Base-by-base conservation (phyloP, 768 basidiomycete genomes). In the Boletellus sp. region DNA sequence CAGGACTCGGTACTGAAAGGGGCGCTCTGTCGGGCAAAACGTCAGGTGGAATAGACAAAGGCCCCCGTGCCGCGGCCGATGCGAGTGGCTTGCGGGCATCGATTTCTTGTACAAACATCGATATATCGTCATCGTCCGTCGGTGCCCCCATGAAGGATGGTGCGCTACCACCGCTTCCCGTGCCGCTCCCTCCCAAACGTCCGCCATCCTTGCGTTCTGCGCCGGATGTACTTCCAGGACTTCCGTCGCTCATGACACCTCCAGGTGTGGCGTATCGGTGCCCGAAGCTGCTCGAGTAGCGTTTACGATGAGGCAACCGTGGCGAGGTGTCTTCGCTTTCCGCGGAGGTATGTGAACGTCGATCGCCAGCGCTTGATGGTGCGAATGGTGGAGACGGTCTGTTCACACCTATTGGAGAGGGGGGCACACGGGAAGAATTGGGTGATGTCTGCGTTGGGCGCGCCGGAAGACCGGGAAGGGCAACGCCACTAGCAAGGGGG, bases 201-300 rank as follows among this genome's bases (percentile, higher is more conserved):
- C 55, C 59, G 53, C 50, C 57, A 38, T 55, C 63, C 53, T 52
- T 59, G 50, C 60, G 60, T 28, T 58, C 61, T 8, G 41, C 26
- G 3, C 54, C 55, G 1, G 49, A 5, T 15, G 24, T 42, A 12
- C 64, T 59, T 6, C 57, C 57, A 12, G 64, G 54, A 22, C 64
- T 65, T 6, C 59, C 69, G 42, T 70, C 64, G 46, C 75, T 77
- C 8, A 74, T 70, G 1, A 73, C 63, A 47, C 76, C 71, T 26
- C 69, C 67, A 16, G 74, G 69, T 13, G 71, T 62, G 19, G 65
- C 70, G 62, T 87, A 87, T 38, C 88, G 76, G 64, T 90, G 82
- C 10, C 84, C 81, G 62, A 91, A 91, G 52, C 82, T 86, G 56
- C 85, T 87, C 39, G 84, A 86, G 69, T 89, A 91, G 7, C 86